Base-by-base conservation (phyloP, 2,329 filamentous ascomycete genomes). In the Tricladium varicosporioides region DNA sequence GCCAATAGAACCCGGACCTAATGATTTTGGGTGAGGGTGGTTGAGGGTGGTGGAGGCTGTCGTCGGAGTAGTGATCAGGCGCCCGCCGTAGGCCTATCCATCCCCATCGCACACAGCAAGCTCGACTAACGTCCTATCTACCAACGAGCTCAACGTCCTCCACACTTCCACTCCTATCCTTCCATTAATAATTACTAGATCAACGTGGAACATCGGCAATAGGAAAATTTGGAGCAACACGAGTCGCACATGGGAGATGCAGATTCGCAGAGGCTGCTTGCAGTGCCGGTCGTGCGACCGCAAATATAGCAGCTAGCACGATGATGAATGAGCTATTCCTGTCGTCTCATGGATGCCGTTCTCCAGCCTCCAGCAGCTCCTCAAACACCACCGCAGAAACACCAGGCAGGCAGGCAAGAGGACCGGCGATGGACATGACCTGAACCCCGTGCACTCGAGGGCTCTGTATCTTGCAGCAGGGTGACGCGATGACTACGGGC, bases 281-380 rank as follows among this genome's bases (percentile, higher is more conserved):
- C 51, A 53, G 46, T 53, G 42, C 51, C 48, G 48, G 48, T 51
- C 48, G 48, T 51, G 33, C 48, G 48, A 51, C 33, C 40, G 14
- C 18, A 18, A 18, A 22, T 16, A 31, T 5, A 18, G 15, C 36
- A 14, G 11, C 13, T 8, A 14, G 42, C 13, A 45, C 2, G 2
- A 8, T 14, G 16, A 16, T 16, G n/a, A 36, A n/a, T 16, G 47
- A 36, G 31, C 47, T 33, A 36, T 49, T 36, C 9, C 47, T 33
- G 14, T 48, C 15, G 15, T 22, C 19, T 48, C 15, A 19, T 48
- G 45, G 45, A 48, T 19, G 15, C 15, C 14, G 19, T 44, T 44
- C 42, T 44, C 14, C 42, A 44, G 42, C 42, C 18, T 44, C 42
- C 8, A 48, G 15, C 45, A 48, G 8, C 45, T 19, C 45, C 15